phyloP scores from a whole-genome alignment of 2,329 filamentous ascomycete genomes.

The Cryphonectria parasitica region DNA sequence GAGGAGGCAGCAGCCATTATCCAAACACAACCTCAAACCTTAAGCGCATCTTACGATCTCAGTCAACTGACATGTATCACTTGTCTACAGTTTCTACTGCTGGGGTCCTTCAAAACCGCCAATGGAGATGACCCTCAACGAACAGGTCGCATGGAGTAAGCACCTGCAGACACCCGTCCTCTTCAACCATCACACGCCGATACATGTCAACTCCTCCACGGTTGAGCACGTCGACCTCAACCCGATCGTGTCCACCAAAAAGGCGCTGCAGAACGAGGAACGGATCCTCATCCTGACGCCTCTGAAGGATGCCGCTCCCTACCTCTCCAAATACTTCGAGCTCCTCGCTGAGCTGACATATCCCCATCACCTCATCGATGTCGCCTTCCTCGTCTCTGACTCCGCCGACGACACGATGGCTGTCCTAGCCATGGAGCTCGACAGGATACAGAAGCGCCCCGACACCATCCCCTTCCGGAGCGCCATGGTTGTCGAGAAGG shows the following conservation, averaged over 20 bases:
- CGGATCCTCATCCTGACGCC: conserved; percentile 90
- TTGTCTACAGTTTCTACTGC: conserved; percentile 80
- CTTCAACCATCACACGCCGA: conserved; percentile 91
- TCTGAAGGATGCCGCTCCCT: conserved; percentile 82
- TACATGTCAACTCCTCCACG: conserved; percentile 79
- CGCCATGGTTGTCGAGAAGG: conserved; percentile 84
- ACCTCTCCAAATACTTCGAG: conserved; percentile 90
- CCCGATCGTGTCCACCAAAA: conserved; percentile 75
- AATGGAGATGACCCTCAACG: conserved; percentile 91
- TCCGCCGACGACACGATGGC: conserved; percentile 89
- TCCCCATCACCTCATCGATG: conserved; percentile 91
- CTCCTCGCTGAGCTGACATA: conserved; percentile 88
- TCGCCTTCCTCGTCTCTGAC: conserved; percentile 93
- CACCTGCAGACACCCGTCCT: conserved; percentile 91
- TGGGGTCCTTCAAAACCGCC: conserved; percentile 95
- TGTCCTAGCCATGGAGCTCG: conserved; percentile 81
- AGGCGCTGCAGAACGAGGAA: conserved; percentile 81
- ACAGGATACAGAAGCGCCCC: conserved; percentile 81
- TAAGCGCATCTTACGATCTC: neutral
- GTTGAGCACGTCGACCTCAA: conserved; percentile 87
- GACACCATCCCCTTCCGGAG: conserved; percentile 86
- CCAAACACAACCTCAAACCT: neutral
- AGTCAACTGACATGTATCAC: conserved; percentile 12
- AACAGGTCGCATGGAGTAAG: conserved; percentile 85
- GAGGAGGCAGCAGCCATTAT: neutral